phyloP scores from a whole-genome alignment of 1,139 yeast species.

The Kurtzmaniella quercitrusa region DNA sequence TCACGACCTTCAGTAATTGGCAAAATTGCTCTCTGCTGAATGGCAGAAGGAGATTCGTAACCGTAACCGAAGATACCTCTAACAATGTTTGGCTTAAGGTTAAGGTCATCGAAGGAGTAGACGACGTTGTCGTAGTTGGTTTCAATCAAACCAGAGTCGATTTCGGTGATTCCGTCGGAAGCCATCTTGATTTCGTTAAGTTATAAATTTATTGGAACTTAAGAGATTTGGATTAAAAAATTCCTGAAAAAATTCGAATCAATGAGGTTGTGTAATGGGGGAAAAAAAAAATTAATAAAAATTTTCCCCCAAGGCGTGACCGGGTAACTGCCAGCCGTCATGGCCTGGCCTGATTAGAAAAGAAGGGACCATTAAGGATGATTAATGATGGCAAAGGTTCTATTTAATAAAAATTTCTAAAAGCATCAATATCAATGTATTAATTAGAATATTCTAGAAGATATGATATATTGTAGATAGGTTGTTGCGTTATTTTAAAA shows the following conservation, averaged over 20 bases:
- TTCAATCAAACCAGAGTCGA: constrained; percentile 82
- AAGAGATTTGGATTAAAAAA: constrained; percentile 2
- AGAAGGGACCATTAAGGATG: background rate
- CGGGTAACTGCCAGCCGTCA: constrained; percentile 1
- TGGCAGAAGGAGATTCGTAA: constrained; percentile 96
- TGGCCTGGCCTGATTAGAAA: background rate
- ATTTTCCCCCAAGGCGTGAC: constrained; percentile 6
- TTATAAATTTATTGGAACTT: background rate
- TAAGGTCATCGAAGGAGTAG: constrained; percentile 81
- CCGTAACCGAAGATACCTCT: constrained; percentile 97
- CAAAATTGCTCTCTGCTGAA: constrained; percentile 96
- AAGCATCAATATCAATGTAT: too few species aligned
- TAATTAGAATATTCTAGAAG: too few species aligned
- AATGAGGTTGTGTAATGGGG: constrained; percentile 4
- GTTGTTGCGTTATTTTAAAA: too few species aligned
- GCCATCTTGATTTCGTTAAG: constrained; percentile 23
- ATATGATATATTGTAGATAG: too few species aligned
- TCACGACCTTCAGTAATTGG: constrained; percentile 97
- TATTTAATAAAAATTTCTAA: too few species aligned
- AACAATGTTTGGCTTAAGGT: constrained; percentile 71
- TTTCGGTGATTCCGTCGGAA: constrained; percentile 68
- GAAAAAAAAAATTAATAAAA: constrained; percentile 4
- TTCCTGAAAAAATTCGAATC: constrained; percentile 9
- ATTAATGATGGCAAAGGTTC: background rate
- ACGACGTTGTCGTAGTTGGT: constrained; percentile 98